A percentile compares a stretch with the other conserved stretches of the same genome.
Conservation (phyloP, 1,284 basidiomycete genomes). For the Heterobasidion irregulare region DNA sequence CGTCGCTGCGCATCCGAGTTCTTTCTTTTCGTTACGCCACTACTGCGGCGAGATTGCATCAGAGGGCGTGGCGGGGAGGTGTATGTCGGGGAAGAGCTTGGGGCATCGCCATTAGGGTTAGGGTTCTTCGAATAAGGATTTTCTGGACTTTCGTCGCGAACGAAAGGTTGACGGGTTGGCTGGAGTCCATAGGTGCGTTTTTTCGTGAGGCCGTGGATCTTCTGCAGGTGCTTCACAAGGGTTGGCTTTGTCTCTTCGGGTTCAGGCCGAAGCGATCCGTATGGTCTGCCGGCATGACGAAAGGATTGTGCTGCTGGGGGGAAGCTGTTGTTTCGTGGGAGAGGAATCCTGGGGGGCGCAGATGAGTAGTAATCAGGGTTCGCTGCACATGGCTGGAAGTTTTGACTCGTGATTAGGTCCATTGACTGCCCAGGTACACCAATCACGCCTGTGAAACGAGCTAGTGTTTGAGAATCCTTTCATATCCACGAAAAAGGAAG, state of each 20-base stretch:
- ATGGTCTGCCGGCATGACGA: constrained; percentile 2
- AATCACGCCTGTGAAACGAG: neutral
- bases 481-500: too few relatives aligned
- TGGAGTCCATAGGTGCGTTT: constrained; percentile 53
- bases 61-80: constrained; percentile 1
- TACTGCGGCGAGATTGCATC: neutral
- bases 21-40: neutral
- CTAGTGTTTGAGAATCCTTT: neutral
- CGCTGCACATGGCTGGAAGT: constrained; percentile 1
- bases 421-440: neutral
- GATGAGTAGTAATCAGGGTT: constrained; percentile 19
- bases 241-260: constrained; percentile 21
- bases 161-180: constrained; percentile 38
- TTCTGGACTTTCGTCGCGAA: constrained; percentile 31
- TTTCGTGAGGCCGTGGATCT: constrained; percentile 51
- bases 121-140: neutral
- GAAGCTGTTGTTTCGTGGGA: constrained; percentile 16
- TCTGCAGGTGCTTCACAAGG: constrained; percentile 46
- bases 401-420: neutral
- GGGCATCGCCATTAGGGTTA: neutral
- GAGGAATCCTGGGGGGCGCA: constrained; percentile 19
- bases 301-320: constrained; percentile 4
- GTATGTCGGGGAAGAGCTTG: neutral
- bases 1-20: neutral
- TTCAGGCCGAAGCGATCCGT: neutral